Evolutionary conservation across 2,329 filamentous ascomycete genomes (phyloP), one percentile per base, ranked within the genome.

Genomic region (Tricladium varicosporioides): DNA sequence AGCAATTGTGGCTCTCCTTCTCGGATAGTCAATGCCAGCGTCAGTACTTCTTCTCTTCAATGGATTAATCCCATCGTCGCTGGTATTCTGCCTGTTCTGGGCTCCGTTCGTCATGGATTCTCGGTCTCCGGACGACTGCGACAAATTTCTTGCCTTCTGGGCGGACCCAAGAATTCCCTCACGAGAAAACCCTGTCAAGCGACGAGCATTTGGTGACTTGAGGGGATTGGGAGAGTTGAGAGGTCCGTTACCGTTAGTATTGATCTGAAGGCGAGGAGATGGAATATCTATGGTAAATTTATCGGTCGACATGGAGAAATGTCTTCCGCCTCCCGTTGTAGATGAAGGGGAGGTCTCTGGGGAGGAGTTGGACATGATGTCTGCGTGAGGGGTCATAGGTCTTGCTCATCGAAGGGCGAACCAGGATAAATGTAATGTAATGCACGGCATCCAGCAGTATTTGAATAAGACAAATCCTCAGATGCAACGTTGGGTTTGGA

Each of bases 1-100:
- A 64, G 84, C 84, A 67, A 87, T 87, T 27, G 82, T 87, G 43
- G 84, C 84, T 68, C 84, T 77, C 63, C 84, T 76, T 62, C 84
- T 78, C 14, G 84, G 84, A 67, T 87, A 87, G 69, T 87, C 84
- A 48, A 85, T 75, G 15, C 79, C 80, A 36, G 77, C 79, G 65
- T 86, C 83, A 11, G 82, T 84, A 65, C 82, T 85, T 63, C 83
- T 79, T 65, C 83, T 77, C 72, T 86, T 86, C 31, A 85, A 72
- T 42, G 83, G 82, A 61, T 82, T 83, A 22, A 78, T 75, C 54
- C 78, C 78, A 65, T 85, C 81, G 62, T 84, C 80, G 66, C 75
- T 77, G 46, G 48, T 58, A 48, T 59, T 61, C 27, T 65, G 60
- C 45, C 58, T 56, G 56, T 78, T 80, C 64, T 78, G 74, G 58